These are phyloP conservation scores for Pinus albicaulis DNA, from an alignment of 75 land plant species.

Conservation along the genomic window DNA sequence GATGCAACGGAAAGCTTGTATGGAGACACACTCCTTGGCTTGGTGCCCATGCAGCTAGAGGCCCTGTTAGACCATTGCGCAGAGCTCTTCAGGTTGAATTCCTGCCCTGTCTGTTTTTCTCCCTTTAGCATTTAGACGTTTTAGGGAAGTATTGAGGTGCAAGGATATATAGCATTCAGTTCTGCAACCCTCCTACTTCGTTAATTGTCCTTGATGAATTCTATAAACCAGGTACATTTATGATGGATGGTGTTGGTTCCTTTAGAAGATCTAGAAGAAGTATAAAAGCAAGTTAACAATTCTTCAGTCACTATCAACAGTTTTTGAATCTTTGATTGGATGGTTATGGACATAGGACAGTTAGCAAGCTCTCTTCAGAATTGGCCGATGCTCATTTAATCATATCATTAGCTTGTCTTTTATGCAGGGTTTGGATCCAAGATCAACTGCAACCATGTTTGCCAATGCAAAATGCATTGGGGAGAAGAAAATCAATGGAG, in stretches of 20 bases:
- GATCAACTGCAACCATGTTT: constrained; percentile 41
- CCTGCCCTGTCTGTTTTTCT: background rate
- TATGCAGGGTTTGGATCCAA: constrained; percentile 51
- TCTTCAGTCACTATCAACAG: too few relatives aligned
- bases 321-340: background rate
- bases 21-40: constrained; percentile 90
- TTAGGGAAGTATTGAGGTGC: background rate
- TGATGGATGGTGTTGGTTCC: background rate
- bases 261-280: background rate
- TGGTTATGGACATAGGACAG: background rate
- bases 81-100: constrained; percentile 71
- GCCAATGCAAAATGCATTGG: constrained; percentile 44
- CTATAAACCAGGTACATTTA: background rate
- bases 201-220: background rate
- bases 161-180: too few relatives aligned
- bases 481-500: constrained; percentile 45
- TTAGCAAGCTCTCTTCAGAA: background rate
- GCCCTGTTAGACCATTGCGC: constrained; percentile 76
- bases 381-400: background rate
- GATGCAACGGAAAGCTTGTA: constrained; percentile 66
- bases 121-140: background rate
- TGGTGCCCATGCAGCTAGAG: constrained; percentile 86
- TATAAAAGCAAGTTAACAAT: too few relatives aligned
- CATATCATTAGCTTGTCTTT: background rate
- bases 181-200: background rate